phyloP scores from a whole-genome alignment of 2,329 filamentous ascomycete species.

The Colletotrichum viniferum region DNA sequence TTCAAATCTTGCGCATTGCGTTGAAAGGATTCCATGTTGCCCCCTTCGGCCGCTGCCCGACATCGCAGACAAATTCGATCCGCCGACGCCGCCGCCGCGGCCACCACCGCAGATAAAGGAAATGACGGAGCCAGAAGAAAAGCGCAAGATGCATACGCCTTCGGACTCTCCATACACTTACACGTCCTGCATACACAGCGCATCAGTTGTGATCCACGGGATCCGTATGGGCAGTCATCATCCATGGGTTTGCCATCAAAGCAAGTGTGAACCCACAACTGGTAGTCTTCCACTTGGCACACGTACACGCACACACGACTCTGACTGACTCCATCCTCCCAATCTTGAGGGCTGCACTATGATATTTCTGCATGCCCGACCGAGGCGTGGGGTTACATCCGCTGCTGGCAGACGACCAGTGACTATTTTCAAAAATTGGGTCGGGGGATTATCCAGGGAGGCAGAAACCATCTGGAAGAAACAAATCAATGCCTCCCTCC shows the following conservation, averaged over 20 bases:
- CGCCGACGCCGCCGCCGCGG: not conserved
- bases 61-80: not conserved
- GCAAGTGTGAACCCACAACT: not conserved
- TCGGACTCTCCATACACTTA: not conserved
- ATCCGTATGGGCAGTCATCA: not conserved
- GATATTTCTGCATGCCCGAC: not conserved
- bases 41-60: not conserved
- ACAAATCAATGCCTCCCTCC: conserved; percentile 6
- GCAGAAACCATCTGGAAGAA: conserved; percentile 6
- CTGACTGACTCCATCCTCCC: not conserved
- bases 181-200: not conserved
- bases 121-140: not conserved
- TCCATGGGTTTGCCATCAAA: not conserved
- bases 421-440: conserved; percentile 3
- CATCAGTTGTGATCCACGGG: not conserved
- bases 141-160: not conserved
- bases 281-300: not conserved
- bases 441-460: not conserved
- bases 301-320: not conserved
- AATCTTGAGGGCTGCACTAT: not conserved
- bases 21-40: not conserved
- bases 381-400: not conserved
- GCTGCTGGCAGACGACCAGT: not conserved
- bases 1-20: not conserved
- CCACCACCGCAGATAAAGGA: not conserved